Base-by-base conservation (phyloP, 1,284 basidiomycete species). In the Prillingera fragicola region DNA sequence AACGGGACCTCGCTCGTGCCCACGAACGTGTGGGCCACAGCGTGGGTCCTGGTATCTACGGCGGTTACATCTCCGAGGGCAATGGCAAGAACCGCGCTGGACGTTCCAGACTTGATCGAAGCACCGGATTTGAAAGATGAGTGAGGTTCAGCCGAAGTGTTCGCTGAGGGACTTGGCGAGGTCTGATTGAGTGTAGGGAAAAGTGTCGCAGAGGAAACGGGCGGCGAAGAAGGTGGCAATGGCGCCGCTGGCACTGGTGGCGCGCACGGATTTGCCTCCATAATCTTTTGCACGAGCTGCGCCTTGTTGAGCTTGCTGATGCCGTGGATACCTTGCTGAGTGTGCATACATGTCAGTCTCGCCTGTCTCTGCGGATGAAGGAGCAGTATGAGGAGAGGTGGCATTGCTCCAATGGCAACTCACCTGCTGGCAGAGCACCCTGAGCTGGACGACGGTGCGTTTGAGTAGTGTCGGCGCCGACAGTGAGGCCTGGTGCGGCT, bases 281-380 rank as follows among this genome's bases (percentile, higher is more conserved):
- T 33, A 18, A 61, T 56, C 13, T 34, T 29, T 4, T 50, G 31
- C 13, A 63, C 48, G n/a, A 67, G 51, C 25, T 53, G 32, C 9
- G 57, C 43, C 36, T 65, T 64, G 26, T 49, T 52, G 33, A 62
- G 51, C 32, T 61, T 67, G 8, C 60, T 61, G 27, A 55, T 49
- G 25, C 56, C 57, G 2, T 45, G 19, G 18, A 65, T 33, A 24
- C 51, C 52, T 4, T 56, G 54, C 65, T 65, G 33, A 3, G 18
- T 15, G n/a, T 9, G 14, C 1, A 28, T 15, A 26, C 33, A 44
- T 27, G n/a, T 12, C 29, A 18, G n/a, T n/a, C n/a, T n/a, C n/a
- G n/a, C n/a, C n/a, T n/a, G n/a, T n/a, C n/a, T n/a, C n/a, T n/a
- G n/a, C n/a, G n/a, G 13, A 15, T 17, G 15, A 22, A 23, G 17